Conservation (phyloP, 1,284 basidiomycete genomes). For the Amylostereum areolatum region DNA sequence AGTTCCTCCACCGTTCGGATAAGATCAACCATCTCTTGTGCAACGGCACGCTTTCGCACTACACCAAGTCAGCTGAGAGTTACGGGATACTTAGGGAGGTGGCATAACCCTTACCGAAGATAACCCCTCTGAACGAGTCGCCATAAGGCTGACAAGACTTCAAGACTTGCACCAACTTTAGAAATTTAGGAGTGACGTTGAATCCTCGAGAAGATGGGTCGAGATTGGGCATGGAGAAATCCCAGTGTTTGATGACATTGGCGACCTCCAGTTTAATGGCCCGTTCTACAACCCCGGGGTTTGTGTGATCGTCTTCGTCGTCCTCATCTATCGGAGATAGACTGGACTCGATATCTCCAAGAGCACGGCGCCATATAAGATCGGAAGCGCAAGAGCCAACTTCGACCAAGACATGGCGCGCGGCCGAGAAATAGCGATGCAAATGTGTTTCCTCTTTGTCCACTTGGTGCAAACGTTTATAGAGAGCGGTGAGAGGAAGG, state of each 20-base stretch:
- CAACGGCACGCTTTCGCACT: constrained; percentile 42
- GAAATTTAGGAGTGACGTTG: constrained; percentile 63
- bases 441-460: constrained; percentile 34
- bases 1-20: constrained; percentile 23
- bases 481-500: constrained; percentile 24
- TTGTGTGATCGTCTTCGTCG: constrained; percentile 23
- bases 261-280: constrained; percentile 20
- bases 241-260: constrained; percentile 47
- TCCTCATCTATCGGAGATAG: constrained; percentile 23
- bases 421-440: constrained; percentile 36
- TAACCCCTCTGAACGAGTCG: constrained; percentile 53
- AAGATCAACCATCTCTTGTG: constrained; percentile 39
- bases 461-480: constrained; percentile 27
- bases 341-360: constrained; percentile 32
- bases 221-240: constrained; percentile 53
- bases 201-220: constrained; percentile 45
- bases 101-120: constrained; percentile 45
- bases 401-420: constrained; percentile 39
- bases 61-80: constrained; percentile 2
- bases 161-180: constrained; percentile 50
- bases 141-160: constrained; percentile 45
- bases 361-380: constrained; percentile 52
- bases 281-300: constrained; percentile 6
- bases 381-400: constrained; percentile 61
- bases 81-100: not conserved